Percentiles rank a stretch among this genome's conserved stretches.
phyloP scores from a whole-genome alignment of 352 stramenopile species.

The Globisporangium echinulatum region DNA sequence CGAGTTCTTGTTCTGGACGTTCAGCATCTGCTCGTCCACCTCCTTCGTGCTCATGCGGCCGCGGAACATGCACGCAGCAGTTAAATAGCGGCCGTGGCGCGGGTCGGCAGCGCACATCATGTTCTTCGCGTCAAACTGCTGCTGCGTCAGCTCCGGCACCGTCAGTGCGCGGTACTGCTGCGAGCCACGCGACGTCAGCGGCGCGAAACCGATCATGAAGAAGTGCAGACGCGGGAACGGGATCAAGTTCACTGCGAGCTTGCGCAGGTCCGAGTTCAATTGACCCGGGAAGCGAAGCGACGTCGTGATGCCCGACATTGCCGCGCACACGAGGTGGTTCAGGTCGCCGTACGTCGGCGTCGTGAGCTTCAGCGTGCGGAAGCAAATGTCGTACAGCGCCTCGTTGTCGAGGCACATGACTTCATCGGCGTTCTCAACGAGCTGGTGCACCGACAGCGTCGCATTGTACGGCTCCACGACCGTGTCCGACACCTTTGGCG shows the following conservation, averaged over 20 bases:
- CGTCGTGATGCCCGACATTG: slow-evolving; percentile 98
- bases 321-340: slow-evolving; percentile 98
- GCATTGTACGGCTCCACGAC: slow-evolving; percentile 99
- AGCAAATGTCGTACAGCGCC: slow-evolving; percentile 99
- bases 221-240: slow-evolving; percentile 99
- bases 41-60: slow-evolving; percentile 99
- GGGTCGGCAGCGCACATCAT: slow-evolving; percentile 99
- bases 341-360: slow-evolving; percentile 98
- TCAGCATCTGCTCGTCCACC: slow-evolving; percentile 98
- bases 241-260: slow-evolving; percentile 98
- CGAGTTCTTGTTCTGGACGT: slow-evolving; percentile 99
- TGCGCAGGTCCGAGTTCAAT: slow-evolving; percentile 98
- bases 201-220: slow-evolving; percentile 99
- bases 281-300: slow-evolving; percentile 98
- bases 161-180: slow-evolving; percentile 98
- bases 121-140: slow-evolving; percentile 99
- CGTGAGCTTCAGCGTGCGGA: slow-evolving; percentile 98
- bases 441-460: slow-evolving; percentile 98
- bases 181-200: slow-evolving; percentile 93
- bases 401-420: slow-evolving; percentile 99
- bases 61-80: slow-evolving; percentile 99
- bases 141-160: slow-evolving; percentile 97
- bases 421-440: slow-evolving; percentile 99
- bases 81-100: slow-evolving; percentile 98
- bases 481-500: slow-evolving; percentile 97